Evolutionary conservation across 2,329 filamentous ascomycete genomes (phyloP).

Genomic region (Atkinsonella texensis): DNA sequence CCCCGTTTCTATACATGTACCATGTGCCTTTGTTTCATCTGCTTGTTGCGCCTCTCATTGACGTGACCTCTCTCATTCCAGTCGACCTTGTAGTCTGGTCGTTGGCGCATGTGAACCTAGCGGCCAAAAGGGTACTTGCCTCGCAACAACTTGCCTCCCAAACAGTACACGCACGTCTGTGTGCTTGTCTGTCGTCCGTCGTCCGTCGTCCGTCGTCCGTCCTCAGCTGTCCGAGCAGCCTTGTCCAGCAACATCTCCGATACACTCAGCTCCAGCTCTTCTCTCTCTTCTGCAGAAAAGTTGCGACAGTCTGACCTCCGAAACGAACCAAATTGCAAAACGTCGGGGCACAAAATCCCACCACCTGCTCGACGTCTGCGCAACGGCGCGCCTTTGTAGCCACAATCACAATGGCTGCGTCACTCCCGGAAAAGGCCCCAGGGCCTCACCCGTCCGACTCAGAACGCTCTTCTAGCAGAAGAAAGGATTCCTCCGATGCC

Average conservation of each 20-base stretch:
- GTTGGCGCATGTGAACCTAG: neutral
- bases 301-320: neutral
- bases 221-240: neutral
- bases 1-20: neutral
- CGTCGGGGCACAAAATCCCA: neutral
- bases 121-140: neutral
- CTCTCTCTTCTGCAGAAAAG: neutral
- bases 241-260: neutral
- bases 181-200: too few species aligned
- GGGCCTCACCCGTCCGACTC: slow-evolving; percentile 1
- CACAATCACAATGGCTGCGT: slow-evolving; percentile 3
- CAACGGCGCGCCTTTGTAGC: slow-evolving; percentile 2
- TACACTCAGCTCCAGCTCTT: neutral
- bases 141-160: neutral
- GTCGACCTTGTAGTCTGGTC: neutral
- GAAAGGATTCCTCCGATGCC: slow-evolving; percentile 3
- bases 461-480: slow-evolving; percentile 4
- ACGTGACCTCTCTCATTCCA: neutral
- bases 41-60: neutral
- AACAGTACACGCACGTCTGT: neutral
- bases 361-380: neutral
- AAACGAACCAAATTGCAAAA: neutral
- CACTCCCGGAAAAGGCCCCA: neutral
- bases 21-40: neutral
- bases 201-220: too few species aligned